Conservation (phyloP, 768 basidiomycete genomes). For the Zangia roseola region DNA sequence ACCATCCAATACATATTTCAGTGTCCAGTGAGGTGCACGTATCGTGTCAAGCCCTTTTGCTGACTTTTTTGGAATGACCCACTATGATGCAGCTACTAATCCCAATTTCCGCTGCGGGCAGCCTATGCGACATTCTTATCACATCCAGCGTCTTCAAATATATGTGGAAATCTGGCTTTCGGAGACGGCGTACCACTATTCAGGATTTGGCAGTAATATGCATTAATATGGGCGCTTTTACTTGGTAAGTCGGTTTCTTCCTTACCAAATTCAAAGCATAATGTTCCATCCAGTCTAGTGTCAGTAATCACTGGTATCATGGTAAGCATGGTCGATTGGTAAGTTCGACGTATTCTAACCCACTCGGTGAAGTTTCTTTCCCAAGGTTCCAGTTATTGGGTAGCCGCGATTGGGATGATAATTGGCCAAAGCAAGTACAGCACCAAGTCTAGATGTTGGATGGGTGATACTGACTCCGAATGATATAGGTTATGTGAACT, state of each 20-base stretch:
- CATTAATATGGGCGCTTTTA: conserved; percentile 12
- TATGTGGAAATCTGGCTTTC: conserved; percentile 14
- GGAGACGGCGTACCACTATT: conserved; percentile 1
- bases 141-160: conserved; percentile 9
- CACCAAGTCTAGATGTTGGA: too few species aligned
- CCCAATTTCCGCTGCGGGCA: conserved; percentile 1
- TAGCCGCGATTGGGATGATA: conserved; percentile 2
- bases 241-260: conserved; percentile 2
- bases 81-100: conserved; percentile 1
- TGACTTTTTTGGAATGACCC: background rate
- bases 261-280: background rate
- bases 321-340: background rate
- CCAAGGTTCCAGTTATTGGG: conserved; percentile 6
- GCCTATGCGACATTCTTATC: conserved; percentile 9
- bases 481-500: conserved; percentile 11
- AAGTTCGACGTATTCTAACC: background rate
- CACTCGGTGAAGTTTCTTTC: background rate
- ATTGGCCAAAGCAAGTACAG: conserved; percentile 4
- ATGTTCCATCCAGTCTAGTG: background rate
- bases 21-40: conserved; percentile 3
- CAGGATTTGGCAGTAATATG: conserved; percentile 13
- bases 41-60: too few species aligned
- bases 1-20: conserved; percentile 2
- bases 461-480: background rate
- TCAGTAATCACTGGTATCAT: background rate